phyloP scores from a whole-genome alignment of 768 basidiomycete genomes.

The Xerocomus spinulosus region DNA sequence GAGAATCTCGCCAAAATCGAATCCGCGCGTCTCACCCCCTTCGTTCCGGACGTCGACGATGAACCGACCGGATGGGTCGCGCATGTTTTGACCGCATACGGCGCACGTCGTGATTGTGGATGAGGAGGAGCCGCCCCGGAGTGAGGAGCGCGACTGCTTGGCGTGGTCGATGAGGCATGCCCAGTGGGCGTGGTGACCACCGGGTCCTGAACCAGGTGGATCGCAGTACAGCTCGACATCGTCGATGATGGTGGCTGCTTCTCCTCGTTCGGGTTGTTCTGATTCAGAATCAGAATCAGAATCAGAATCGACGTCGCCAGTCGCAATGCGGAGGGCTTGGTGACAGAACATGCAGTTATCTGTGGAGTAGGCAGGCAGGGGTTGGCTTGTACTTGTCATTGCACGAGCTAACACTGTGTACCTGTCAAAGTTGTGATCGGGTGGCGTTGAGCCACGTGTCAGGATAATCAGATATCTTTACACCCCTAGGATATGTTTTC shows the following conservation, averaged over 20 bases:
- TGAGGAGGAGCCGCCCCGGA: not conserved
- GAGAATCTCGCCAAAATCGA: slow-evolving; percentile 25
- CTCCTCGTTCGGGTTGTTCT: not conserved
- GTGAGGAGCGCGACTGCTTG: not conserved
- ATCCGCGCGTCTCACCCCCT: slow-evolving; percentile 22
- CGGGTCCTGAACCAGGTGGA: slow-evolving; percentile 16
- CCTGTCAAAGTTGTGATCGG: not conserved
- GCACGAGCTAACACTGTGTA: not conserved
- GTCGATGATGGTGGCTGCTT: slow-evolving; percentile 14
- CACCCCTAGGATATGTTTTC: too few relatives aligned
- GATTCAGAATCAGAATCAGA: slow-evolving; percentile 4
- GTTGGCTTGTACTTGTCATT: slow-evolving; percentile 8
- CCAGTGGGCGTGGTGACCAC: slow-evolving; percentile 27
- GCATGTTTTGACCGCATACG: slow-evolving; percentile 16
- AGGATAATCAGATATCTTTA: too few relatives aligned
- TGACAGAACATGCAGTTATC: slow-evolving; percentile 25
- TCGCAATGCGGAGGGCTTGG: slow-evolving; percentile 12
- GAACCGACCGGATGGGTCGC: slow-evolving; percentile 14
- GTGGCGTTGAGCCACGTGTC: not conserved
- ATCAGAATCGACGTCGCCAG: slow-evolving; percentile 3
- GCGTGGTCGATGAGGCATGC: slow-evolving; percentile 24
- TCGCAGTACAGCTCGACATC: slow-evolving; percentile 25
- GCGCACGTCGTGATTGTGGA: slow-evolving; percentile 4
- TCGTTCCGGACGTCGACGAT: slow-evolving; percentile 26
- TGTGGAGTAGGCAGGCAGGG: slow-evolving; percentile 12